phyloP scores from a whole-genome alignment of 2,329 filamentous ascomycete genomes.

The Fusarium globosum region DNA sequence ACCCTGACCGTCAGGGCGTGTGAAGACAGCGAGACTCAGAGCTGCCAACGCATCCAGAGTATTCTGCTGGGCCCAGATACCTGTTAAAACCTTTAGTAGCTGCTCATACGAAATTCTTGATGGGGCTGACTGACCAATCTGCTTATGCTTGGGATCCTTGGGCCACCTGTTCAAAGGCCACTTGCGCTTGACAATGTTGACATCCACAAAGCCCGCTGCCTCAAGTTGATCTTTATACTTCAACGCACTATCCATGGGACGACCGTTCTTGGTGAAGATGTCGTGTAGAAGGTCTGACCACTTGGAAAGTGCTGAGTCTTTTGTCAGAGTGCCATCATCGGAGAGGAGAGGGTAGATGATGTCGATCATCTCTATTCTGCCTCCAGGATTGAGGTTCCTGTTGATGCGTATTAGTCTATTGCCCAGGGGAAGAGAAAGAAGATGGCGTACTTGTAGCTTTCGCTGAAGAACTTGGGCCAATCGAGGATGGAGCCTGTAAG shows the following conservation, averaged over 20 bases:
- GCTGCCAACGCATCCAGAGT: not conserved
- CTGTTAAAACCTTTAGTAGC: not conserved
- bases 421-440: fast-evolving
- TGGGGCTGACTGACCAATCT: not conserved
- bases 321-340: not conserved
- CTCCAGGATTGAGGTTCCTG: conserved; percentile 12
- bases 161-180: conserved; percentile 25
- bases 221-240: conserved; percentile 24
- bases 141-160: conserved; percentile 29
- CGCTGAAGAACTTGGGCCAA: conserved; percentile 28
- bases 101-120: fast-evolving
- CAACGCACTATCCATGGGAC: not conserved
- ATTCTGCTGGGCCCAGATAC: not conserved
- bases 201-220: conserved; percentile 6
- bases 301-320: conserved; percentile 3
- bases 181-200: conserved; percentile 5
- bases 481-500: conserved; percentile 21
- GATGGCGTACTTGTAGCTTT: not conserved
- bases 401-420: fast-evolving
- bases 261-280: not conserved
- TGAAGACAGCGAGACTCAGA: not conserved
- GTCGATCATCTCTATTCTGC: conserved; percentile 24
- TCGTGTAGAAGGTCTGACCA: conserved; percentile 13
- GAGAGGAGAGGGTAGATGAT: conserved; percentile 22
- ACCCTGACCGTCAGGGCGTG: not conserved